These are phyloP conservation scores for Tricholoma sp. DNA, from an alignment of 768 basidiomycete species.

Conservation along the genomic window DNA sequence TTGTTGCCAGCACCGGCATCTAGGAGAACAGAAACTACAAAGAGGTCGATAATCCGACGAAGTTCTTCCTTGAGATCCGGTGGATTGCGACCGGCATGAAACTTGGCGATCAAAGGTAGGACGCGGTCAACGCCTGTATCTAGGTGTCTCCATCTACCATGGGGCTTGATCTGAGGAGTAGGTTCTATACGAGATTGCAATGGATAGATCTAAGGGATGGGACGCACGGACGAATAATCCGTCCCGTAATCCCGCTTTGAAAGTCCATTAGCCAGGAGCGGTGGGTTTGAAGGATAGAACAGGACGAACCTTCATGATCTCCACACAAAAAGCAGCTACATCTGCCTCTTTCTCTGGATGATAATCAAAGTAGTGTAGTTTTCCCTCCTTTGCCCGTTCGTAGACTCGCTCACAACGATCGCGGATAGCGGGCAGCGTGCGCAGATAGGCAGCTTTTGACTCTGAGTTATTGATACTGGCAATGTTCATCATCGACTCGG, in stretches of 20 bases:
- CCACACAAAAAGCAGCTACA: conserved; percentile 69
- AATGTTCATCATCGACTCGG: conserved; percentile 29
- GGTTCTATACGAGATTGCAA: background rate
- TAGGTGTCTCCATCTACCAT: conserved; percentile 88
- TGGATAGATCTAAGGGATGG: background rate
- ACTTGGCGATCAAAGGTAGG: conserved; percentile 49
- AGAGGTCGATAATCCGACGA: conserved; percentile 81
- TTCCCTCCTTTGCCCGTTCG: conserved; percentile 66
- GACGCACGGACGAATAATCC: conserved; percentile 55
- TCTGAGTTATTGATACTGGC: conserved; percentile 22
- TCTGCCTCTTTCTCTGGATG: conserved; percentile 67
- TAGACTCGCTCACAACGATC: conserved; percentile 78
- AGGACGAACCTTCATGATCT: conserved; percentile 66
- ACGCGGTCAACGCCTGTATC: conserved; percentile 66
- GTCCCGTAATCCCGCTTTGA: conserved; percentile 74
- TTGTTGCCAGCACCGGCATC: conserved; percentile 88
- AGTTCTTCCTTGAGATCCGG: conserved; percentile 54
- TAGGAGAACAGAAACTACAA: conserved; percentile 85
- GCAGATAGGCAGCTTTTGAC: conserved; percentile 62
- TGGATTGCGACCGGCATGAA: conserved; percentile 39
- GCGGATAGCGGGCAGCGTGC: conserved; percentile 85
- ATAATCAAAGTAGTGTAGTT: conserved; percentile 84
- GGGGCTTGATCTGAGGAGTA: conserved; percentile 69
- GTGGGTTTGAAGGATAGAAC: background rate
- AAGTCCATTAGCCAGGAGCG: conserved; percentile 6